phyloP scores from a whole-genome alignment of 2,329 filamentous ascomycete species.

The Verticillium nonalfalfae region DNA sequence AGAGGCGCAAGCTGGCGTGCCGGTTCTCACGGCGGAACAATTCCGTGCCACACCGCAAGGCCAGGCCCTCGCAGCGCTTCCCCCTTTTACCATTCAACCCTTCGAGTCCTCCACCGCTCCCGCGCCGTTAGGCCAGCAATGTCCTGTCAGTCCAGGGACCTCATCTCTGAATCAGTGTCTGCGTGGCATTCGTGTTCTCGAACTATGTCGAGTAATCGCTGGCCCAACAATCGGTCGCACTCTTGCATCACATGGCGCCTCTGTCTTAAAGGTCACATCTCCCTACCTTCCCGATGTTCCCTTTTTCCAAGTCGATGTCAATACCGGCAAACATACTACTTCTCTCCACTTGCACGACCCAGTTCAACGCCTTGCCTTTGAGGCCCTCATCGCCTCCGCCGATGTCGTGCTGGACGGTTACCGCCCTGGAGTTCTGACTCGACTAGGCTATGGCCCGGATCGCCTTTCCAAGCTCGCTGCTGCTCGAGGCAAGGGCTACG shows the following conservation, averaged over 20 bases:
- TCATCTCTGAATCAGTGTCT: slow-evolving; percentile 27
- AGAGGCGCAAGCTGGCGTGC: slow-evolving; percentile 46
- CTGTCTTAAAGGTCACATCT: slow-evolving; percentile 59
- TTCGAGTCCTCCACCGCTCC: slow-evolving; percentile 38
- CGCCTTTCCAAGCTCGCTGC: slow-evolving; percentile 39
- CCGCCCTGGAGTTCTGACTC: slow-evolving; percentile 51
- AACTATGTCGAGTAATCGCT: slow-evolving; percentile 63
- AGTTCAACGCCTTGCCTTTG: slow-evolving; percentile 41
- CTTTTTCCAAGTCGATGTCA: slow-evolving; percentile 60
- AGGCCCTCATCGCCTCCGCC: slow-evolving; percentile 45
- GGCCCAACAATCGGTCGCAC: slow-evolving; percentile 60
- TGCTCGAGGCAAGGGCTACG: slow-evolving; percentile 46
- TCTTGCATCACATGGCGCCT: slow-evolving; percentile 62
- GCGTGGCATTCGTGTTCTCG: slow-evolving; percentile 58
- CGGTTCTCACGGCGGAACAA: slow-evolving; percentile 46
- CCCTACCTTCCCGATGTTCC: slow-evolving; percentile 54
- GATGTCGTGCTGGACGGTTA: slow-evolving; percentile 60
- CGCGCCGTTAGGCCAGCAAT: slow-evolving; percentile 20
- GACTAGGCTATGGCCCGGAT: slow-evolving; percentile 49
- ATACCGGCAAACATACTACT: slow-evolving; percentile 55
- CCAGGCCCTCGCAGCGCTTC: slow-evolving; percentile 21
- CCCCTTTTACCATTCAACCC: slow-evolving; percentile 33
- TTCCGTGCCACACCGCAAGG: slow-evolving; percentile 46
- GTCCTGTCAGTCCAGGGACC: background rate
- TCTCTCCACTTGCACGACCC: slow-evolving; percentile 49